Evolutionary conservation across 1,284 basidiomycete genomes (phyloP).

Genomic region (Sanghuangporus baumii): DNA sequence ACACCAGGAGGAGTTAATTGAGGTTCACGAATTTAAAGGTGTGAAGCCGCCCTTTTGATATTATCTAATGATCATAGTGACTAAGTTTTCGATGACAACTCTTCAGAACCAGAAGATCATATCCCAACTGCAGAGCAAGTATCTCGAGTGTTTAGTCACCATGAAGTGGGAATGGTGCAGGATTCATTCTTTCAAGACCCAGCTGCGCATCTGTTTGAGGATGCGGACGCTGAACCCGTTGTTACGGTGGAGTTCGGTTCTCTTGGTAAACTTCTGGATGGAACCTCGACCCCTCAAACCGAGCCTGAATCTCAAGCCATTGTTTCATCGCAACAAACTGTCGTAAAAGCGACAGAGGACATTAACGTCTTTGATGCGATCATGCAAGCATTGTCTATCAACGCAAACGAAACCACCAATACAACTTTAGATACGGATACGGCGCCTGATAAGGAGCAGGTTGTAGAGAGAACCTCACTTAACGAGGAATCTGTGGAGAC

Average conservation of each 20-base stretch:
- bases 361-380: constrained; percentile 6
- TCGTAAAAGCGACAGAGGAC: neutral
- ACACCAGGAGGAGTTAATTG: constrained; percentile 60
- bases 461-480: neutral
- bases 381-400: constrained; percentile 1
- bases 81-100: constrained; percentile 1
- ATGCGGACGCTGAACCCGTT: constrained; percentile 24
- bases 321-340: neutral
- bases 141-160: constrained; percentile 49
- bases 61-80: neutral
- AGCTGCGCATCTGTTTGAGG: constrained; percentile 23
- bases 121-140: constrained; percentile 63
- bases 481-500: neutral
- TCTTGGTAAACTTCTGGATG: constrained; percentile 16
- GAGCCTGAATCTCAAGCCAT: neutral
- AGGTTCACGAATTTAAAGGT: constrained; percentile 52
- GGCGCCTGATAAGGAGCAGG: too few relatives aligned
- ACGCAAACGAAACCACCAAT: neutral
- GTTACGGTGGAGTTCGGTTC: constrained; percentile 15
- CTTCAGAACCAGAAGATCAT: constrained; percentile 41
- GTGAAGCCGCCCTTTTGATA: constrained; percentile 23
- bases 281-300: neutral
- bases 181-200: constrained; percentile 20
- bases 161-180: constrained; percentile 11
- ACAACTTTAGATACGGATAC: neutral